Conservation (phyloP, 352 stramenopile species). For the Pythium phragmiticola region DNA sequence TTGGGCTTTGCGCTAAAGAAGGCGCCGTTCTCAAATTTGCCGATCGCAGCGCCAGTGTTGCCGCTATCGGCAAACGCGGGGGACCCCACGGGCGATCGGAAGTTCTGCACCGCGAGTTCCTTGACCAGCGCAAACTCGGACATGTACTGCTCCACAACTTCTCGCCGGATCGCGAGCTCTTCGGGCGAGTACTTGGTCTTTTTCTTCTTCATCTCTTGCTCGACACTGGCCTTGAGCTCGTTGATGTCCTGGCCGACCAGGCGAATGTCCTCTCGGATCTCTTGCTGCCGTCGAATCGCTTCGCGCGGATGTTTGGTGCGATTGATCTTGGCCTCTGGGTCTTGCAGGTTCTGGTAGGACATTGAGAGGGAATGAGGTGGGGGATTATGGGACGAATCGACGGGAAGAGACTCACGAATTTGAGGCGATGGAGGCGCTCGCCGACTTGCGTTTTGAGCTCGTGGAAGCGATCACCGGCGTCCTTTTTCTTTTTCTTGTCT, state of each 20-base stretch:
- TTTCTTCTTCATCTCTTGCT: slow-evolving; percentile 81
- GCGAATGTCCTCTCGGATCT: slow-evolving; percentile 79
- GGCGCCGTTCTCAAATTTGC: slow-evolving; percentile 61
- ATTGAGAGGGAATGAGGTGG: slow-evolving; percentile 5
- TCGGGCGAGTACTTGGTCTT: slow-evolving; percentile 82
- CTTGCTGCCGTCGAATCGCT: slow-evolving; percentile 74
- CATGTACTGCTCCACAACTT: slow-evolving; percentile 78
- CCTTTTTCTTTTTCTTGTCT: slow-evolving; percentile 68
- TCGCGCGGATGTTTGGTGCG: slow-evolving; percentile 74
- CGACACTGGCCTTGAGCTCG: slow-evolving; percentile 67
- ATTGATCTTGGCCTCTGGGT: slow-evolving; percentile 64
- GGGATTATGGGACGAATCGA: slow-evolving; percentile 3
- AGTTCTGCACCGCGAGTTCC: slow-evolving; percentile 61
- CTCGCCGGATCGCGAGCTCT: slow-evolving; percentile 75
- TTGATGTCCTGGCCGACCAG: slow-evolving; percentile 70
- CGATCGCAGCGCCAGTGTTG: slow-evolving; percentile 35
- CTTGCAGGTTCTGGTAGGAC: slow-evolving; percentile 56
- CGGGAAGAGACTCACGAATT: slow-evolving; percentile 43
- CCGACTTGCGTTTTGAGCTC: slow-evolving; percentile 79
- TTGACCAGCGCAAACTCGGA: slow-evolving; percentile 78
- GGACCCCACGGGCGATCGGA: slow-evolving; percentile 47
- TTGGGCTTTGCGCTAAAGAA: slow-evolving; percentile 48
- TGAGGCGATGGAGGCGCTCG: slow-evolving; percentile 74
- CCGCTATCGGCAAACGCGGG: slow-evolving; percentile 43
- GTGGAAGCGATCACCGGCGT: slow-evolving; percentile 71